These are phyloP conservation scores for Gentiana dahurica DNA, from an alignment of 257 asterid species.

Conservation along the genomic window DNA sequence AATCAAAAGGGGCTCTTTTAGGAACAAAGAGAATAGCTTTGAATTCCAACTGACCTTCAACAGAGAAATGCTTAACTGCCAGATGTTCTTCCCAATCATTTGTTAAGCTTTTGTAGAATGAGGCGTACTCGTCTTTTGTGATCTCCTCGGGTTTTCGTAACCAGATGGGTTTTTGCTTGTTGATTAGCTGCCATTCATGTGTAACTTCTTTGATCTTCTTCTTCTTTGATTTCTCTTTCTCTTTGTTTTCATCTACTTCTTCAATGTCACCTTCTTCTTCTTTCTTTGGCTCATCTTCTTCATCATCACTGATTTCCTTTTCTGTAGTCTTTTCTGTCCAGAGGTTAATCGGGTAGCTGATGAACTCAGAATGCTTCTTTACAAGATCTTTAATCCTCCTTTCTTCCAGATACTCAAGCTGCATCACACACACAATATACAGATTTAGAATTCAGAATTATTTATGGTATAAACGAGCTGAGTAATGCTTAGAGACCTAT, in stretches of 20 bases:
- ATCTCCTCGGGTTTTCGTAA: slow-evolving; percentile 76
- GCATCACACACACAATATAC: neutral
- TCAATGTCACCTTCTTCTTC: slow-evolving; percentile 63
- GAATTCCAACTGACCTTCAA: slow-evolving; percentile 81
- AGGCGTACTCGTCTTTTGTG: slow-evolving; percentile 66
- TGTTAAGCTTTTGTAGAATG: slow-evolving; percentile 77
- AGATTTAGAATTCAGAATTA: neutral
- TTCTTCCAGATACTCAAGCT: slow-evolving; percentile 75
- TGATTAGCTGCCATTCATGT: slow-evolving; percentile 62
- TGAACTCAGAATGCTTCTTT: slow-evolving; percentile 78
- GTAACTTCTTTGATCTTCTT: slow-evolving; percentile 78
- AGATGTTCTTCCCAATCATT: slow-evolving; percentile 88
- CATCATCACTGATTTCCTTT: slow-evolving; percentile 71
- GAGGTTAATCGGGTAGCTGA: slow-evolving; percentile 67
- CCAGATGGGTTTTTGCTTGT: slow-evolving; percentile 84
- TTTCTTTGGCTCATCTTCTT: slow-evolving; percentile 71
- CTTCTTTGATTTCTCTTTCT: slow-evolving; percentile 49
- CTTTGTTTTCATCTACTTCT: slow-evolving; percentile 67
- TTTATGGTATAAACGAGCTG: neutral
- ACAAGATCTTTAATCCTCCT: slow-evolving; percentile 72
- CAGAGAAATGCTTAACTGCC: slow-evolving; percentile 77
- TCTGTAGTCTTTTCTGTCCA: slow-evolving; percentile 82
- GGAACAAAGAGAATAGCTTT: slow-evolving; percentile 76
- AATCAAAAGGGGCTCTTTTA: slow-evolving; percentile 71
- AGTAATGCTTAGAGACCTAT: neutral